These are phyloP conservation scores for Combretum micranthum DNA, from an alignment of 345 rosid genomes.

Conservation along the genomic window DNA sequence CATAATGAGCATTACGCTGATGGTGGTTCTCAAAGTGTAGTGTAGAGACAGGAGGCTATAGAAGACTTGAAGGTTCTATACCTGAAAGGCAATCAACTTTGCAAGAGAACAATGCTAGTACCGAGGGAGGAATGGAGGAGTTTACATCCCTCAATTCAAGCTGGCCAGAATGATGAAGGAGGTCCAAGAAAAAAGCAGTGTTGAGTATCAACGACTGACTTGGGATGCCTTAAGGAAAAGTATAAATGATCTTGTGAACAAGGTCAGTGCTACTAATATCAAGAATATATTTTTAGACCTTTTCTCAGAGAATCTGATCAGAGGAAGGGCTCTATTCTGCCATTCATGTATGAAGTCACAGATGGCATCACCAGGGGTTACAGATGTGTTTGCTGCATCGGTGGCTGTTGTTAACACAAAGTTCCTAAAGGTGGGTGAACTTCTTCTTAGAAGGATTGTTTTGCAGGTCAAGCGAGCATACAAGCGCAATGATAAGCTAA, in stretches of 20 bases:
- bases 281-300: slow-evolving; percentile 81
- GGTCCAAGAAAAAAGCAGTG: slow-evolving; percentile 71
- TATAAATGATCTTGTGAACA: slow-evolving; percentile 86
- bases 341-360: slow-evolving; percentile 94
- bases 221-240: slow-evolving; percentile 99
- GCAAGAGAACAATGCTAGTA: slow-evolving; percentile 32
- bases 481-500: slow-evolving; percentile 86
- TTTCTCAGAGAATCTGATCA: slow-evolving; percentile 77
- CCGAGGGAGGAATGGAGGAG: slow-evolving; percentile 67
- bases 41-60: slow-evolving; percentile 24
- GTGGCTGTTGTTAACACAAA: slow-evolving; percentile 82
- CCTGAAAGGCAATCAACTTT: slow-evolving; percentile 12
- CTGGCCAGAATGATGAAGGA: slow-evolving; percentile 88
- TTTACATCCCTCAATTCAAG: slow-evolving; percentile 85
- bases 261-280: slow-evolving; percentile 78
- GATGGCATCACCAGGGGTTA: slow-evolving; percentile 91
- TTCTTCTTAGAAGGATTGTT: slow-evolving; percentile 70
- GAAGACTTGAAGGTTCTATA: slow-evolving; percentile 22
- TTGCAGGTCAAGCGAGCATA: slow-evolving; percentile 93
- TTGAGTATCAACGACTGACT: slow-evolving; percentile 77
- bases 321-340: slow-evolving; percentile 90
- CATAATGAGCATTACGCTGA: no score
- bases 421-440: slow-evolving; percentile 86
- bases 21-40: slow-evolving; percentile 11
- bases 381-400: slow-evolving; percentile 83